Evolutionary conservation across 495 filamentous ascomycete genomes (phyloP).

Genomic region (Achaetomiella virescens): DNA sequence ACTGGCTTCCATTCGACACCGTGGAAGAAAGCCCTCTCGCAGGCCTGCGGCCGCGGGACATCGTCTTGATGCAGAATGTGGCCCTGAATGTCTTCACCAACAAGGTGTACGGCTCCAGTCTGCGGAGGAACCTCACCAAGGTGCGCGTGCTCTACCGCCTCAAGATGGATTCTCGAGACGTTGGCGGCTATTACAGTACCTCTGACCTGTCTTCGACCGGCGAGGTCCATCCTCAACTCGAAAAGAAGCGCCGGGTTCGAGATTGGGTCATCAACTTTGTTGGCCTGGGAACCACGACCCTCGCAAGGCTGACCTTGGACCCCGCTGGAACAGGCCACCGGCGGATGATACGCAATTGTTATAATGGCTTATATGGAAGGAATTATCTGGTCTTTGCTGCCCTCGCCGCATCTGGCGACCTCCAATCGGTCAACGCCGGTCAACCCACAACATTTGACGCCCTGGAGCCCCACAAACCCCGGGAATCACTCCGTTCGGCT

Average conservation of each 20-base stretch:
- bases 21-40: conserved; percentile 41
- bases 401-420: background rate
- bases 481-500: background rate
- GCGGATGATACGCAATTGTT: conserved; percentile 20
- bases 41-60: conserved; percentile 58
- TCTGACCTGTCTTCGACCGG: conserved; percentile 32
- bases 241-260: conserved; percentile 60
- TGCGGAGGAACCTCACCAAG: conserved; percentile 63
- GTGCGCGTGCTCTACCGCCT: conserved; percentile 60
- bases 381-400: background rate
- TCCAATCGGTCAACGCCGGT: background rate
- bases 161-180: conserved; percentile 36
- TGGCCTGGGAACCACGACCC: conserved; percentile 22
- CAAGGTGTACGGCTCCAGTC: conserved; percentile 70
- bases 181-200: conserved; percentile 37
- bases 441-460: too few species aligned
- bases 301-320: background rate
- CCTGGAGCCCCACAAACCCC: conserved; percentile 8
- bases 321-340: conserved; percentile 20
- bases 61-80: conserved; percentile 69
- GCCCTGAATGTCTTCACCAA: conserved; percentile 67
- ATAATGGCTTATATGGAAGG: background rate
- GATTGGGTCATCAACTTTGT: conserved; percentile 75
- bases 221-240: conserved; percentile 43
- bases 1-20: conserved; percentile 58